A percentile compares a stretch with the other conserved stretches of the same genome.
These are phyloP conservation scores for Coemansia asiatica DNA, from an alignment of 192 early-diverging fungal species.

Conservation along the genomic window DNA sequence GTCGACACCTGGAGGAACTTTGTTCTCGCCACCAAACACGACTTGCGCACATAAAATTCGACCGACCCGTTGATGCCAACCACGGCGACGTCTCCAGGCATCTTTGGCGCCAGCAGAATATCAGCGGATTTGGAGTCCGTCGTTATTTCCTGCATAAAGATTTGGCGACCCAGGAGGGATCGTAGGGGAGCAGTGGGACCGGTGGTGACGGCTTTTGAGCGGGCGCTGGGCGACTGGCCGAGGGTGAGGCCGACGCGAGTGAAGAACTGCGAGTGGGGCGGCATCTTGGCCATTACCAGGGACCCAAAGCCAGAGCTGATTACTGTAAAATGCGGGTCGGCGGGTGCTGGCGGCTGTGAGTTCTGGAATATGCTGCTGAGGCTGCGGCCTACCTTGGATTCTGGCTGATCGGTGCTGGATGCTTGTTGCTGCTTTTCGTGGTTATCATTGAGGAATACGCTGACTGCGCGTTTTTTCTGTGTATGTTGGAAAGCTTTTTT, in stretches of 20 bases:
- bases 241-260: constrained; percentile 32
- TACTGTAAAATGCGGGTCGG: constrained; percentile 37
- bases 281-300: constrained; percentile 31
- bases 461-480: constrained; percentile 6
- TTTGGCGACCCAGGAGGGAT: constrained; percentile 35
- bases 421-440: background rate
- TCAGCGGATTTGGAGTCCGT: constrained; percentile 62
- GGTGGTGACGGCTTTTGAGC: constrained; percentile 9
- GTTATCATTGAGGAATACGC: constrained; percentile 9
- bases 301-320: constrained; percentile 27
- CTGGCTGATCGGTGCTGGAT: background rate
- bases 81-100: constrained; percentile 64
- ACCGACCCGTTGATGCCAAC: constrained; percentile 59
- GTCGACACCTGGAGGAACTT: constrained; percentile 36
- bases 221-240: constrained; percentile 25
- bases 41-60: constrained; percentile 64
- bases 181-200: constrained; percentile 25
- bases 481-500: background rate
- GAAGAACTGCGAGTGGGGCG: constrained; percentile 41
- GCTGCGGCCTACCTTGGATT: constrained; percentile 5
- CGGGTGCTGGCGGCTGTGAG: constrained; percentile 19
- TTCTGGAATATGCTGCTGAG: constrained; percentile 25
- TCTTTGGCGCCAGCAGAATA: constrained; percentile 63
- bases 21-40: constrained; percentile 61
- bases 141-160: constrained; percentile 47